Evolutionary conservation across 108 stramenopile genomes (phyloP), one percentile per base, ranked within the genome.

Genomic region (Nitzschia inconspicua): DNA sequence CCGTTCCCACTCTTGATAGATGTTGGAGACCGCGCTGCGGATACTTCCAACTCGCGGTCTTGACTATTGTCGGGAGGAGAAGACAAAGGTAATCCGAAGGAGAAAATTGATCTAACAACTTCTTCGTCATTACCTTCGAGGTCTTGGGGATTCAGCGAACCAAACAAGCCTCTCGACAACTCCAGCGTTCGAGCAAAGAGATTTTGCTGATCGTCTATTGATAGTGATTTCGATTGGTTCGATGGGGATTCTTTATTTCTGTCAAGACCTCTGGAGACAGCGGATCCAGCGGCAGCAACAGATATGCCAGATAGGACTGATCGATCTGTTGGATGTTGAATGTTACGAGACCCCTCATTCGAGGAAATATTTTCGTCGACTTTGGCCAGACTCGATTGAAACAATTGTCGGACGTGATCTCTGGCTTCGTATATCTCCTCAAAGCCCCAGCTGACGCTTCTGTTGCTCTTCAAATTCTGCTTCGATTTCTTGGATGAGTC

Each of bases 171-270:
- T 34, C 64, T 64, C 13, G 70, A 72, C 14, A 72, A 48, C 42
- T 72, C 44, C 16, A 72, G 57, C 2, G 70, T 72, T 11, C 63
- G 26, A 1, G 62, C 49, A 13, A 72, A 29, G 11, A 72, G 26
- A 41, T 59, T 50, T 30, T 72, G 35, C 20, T 72, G 57, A 23
- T 72, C 70, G n/a, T n/a, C n/a, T n/a, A n/a, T n/a, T n/a, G n/a
- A n/a, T n/a, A n/a, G n/a, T n/a, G n/a, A n/a, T n/a, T n/a, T n/a
- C n/a, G n/a, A n/a, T n/a, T n/a, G n/a, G n/a, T n/a, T n/a, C n/a
- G n/a, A n/a, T n/a, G n/a, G n/a, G n/a, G n/a, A n/a, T n/a, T n/a
- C n/a, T n/a, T 50, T 25, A 26, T 50, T 50, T 14, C 14, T 20
- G n/a, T n/a, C n/a, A 50, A n/a, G 27, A 27, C 27, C 48, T n/a